Conservation (phyloP, 2,329 filamentous ascomycete species). For the Arthrobotrys conoides region DNA sequence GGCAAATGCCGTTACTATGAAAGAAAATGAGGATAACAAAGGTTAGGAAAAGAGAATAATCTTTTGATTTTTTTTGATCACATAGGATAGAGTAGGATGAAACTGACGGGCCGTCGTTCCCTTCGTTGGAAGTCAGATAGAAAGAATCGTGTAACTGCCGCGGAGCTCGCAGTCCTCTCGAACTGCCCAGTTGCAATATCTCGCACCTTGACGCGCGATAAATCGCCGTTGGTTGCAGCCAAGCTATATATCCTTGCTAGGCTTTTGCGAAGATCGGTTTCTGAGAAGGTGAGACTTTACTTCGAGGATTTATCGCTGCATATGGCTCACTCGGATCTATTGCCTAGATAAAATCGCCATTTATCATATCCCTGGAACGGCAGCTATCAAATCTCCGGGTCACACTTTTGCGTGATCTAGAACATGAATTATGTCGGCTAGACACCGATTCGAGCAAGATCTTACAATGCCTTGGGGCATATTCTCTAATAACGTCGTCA, state of each 20-base stretch:
- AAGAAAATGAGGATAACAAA: slow-evolving; percentile 66
- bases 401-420: slow-evolving; percentile 72
- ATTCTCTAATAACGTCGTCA: slow-evolving; percentile 74
- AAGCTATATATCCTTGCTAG: slow-evolving; percentile 68
- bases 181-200: slow-evolving; percentile 72
- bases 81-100: not conserved
- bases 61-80: slow-evolving; percentile 38
- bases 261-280: slow-evolving; percentile 63
- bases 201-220: slow-evolving; percentile 71
- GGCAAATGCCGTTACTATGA: slow-evolving; percentile 67
- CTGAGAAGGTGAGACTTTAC: slow-evolving; percentile 62
- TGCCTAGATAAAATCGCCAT: slow-evolving; percentile 73
- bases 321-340: slow-evolving; percentile 67
- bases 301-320: not conserved
- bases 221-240: slow-evolving; percentile 72
- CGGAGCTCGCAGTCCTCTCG: slow-evolving; percentile 74
- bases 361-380: slow-evolving; percentile 71
- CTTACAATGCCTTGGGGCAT: slow-evolving; percentile 75
- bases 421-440: slow-evolving; percentile 68
- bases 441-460: slow-evolving; percentile 66
- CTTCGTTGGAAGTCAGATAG: slow-evolving; percentile 65
- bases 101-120: slow-evolving; percentile 37
- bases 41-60: slow-evolving; percentile 62
- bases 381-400: slow-evolving; percentile 71
- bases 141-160: slow-evolving; percentile 70